Conservation (phyloP, 2,329 filamentous ascomycete species). For the Claviceps africana region DNA sequence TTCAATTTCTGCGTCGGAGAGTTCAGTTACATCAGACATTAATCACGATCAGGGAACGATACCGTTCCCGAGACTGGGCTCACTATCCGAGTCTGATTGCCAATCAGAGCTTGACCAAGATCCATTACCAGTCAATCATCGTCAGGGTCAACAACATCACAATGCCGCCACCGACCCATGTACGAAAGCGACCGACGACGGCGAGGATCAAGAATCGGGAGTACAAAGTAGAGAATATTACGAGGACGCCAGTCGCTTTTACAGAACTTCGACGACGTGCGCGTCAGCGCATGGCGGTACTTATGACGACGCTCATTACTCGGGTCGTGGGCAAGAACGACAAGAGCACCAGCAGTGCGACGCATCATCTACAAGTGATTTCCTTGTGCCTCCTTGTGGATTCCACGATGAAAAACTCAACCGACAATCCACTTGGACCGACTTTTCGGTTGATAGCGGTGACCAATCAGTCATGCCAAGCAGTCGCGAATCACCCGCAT, state of each 20-base stretch:
- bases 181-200: conserved; percentile 22
- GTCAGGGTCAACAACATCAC: conserved; percentile 14
- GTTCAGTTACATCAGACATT: conserved; percentile 5
- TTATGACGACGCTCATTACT: conserved; percentile 15
- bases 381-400: conserved; percentile 32
- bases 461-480: conserved; percentile 23
- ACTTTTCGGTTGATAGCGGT: conserved; percentile 41
- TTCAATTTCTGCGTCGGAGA: conserved; percentile 29
- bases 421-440: conserved; percentile 46
- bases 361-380: conserved; percentile 27
- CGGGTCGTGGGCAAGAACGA: conserved; percentile 13
- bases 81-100: conserved; percentile 25
- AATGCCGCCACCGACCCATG: conserved; percentile 21
- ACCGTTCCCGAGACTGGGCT: conserved; percentile 22
- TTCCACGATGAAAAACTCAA: conserved; percentile 33
- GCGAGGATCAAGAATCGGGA: conserved; percentile 13
- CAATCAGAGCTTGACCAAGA: conserved; percentile 21
- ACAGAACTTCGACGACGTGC: conserved; percentile 23
- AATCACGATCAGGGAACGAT: conserved; percentile 10
- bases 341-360: conserved; percentile 7
- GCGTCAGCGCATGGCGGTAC: conserved; percentile 23
- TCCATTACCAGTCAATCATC: conserved; percentile 11
- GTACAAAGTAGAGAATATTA: conserved; percentile 16
- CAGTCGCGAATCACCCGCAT: conserved; percentile 14
- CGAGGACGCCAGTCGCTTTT: conserved; percentile 18